These are phyloP conservation scores for Ceratocystis huliohia DNA, from an alignment of 2,329 filamentous ascomycete genomes.

Conservation along the genomic window DNA sequence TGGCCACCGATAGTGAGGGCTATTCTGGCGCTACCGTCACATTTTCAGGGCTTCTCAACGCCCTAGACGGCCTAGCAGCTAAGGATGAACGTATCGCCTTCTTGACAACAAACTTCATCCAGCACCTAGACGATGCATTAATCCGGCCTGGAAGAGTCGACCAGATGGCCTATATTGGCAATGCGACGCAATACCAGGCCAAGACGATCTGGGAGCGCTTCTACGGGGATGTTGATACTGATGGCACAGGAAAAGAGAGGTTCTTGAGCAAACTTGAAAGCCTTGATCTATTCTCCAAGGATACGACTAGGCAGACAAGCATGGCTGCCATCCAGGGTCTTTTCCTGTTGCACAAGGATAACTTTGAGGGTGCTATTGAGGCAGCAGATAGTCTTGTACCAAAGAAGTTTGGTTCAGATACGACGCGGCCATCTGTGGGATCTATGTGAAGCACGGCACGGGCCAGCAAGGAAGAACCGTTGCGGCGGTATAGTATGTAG, in stretches of 20 bases:
- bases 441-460: slow-evolving; percentile 6
- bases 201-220: slow-evolving; percentile 86
- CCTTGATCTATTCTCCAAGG: slow-evolving; percentile 54
- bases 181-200: slow-evolving; percentile 77
- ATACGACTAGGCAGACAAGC: slow-evolving; percentile 49
- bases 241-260: slow-evolving; percentile 46
- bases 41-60: slow-evolving; percentile 80
- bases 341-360: slow-evolving; percentile 88
- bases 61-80: slow-evolving; percentile 81
- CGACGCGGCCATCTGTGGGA: slow-evolving; percentile 19
- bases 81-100: slow-evolving; percentile 91
- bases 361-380: slow-evolving; percentile 72
- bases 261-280: slow-evolving; percentile 61
- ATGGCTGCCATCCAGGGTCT: slow-evolving; percentile 87
- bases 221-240: slow-evolving; percentile 67
- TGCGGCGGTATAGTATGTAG: background rate
- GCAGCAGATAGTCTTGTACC: slow-evolving; percentile 60
- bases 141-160: slow-evolving; percentile 87
- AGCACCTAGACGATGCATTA: slow-evolving; percentile 75
- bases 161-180: slow-evolving; percentile 79
- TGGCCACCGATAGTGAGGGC: slow-evolving; percentile 64
- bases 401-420: slow-evolving; percentile 40
- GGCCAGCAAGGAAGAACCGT: background rate
- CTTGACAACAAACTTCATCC: slow-evolving; percentile 86
- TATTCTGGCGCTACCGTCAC: slow-evolving; percentile 83